Evolutionary conservation across 1,284 basidiomycete species (phyloP).

Genomic region (Caloboletus firmus): DNA sequence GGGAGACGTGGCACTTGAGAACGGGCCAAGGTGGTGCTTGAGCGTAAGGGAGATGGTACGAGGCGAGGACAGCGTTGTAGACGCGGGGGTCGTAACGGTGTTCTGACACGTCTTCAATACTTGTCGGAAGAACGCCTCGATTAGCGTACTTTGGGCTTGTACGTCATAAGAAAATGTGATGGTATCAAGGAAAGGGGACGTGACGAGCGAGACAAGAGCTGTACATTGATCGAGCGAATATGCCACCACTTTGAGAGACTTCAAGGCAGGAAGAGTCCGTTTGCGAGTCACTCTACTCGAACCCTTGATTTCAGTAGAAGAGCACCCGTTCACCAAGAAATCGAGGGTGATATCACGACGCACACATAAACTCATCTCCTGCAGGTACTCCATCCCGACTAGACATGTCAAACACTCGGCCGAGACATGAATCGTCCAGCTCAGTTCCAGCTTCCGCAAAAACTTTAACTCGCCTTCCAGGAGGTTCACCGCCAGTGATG

Average conservation of each 20-base stretch:
- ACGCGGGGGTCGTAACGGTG: not conserved
- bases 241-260: conserved; percentile 23
- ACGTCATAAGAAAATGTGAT: conserved; percentile 31
- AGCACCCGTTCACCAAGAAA: conserved; percentile 17
- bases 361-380: conserved; percentile 24
- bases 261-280: conserved; percentile 24
- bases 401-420: conserved; percentile 24
- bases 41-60: conserved; percentile 23
- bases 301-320: not conserved
- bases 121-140: conserved; percentile 30
- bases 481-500: conserved; percentile 20
- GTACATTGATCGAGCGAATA: conserved; percentile 31
- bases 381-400: conserved; percentile 20
- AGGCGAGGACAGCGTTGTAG: not conserved
- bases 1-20: conserved; percentile 19
- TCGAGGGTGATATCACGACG: conserved; percentile 21
- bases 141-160: conserved; percentile 23
- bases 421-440: conserved; percentile 27
- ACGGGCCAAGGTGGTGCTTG: conserved; percentile 27
- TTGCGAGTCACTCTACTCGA: not conserved
- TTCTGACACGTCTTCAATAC: conserved; percentile 18
- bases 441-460: conserved; percentile 27
- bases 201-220: conserved; percentile 26
- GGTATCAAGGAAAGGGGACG: conserved; percentile 21
- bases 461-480: conserved; percentile 19